phyloP scores from a whole-genome alignment of 257 asterid genomes.

The Cynanchum wilfordii region DNA sequence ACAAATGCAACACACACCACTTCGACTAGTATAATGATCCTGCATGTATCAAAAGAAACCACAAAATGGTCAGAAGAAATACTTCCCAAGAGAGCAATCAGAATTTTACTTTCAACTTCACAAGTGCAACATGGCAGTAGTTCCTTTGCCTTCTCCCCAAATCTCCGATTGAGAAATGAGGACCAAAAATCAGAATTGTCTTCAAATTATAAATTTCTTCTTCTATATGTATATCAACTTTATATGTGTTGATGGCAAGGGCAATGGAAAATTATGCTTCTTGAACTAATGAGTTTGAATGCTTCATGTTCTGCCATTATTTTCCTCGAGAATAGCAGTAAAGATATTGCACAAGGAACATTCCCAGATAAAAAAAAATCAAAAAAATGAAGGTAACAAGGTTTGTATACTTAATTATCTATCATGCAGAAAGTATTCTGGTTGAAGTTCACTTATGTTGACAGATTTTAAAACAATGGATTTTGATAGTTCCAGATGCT shows the following conservation, averaged over 20 bases:
- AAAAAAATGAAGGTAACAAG: neutral
- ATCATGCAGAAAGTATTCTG: constrained; percentile 1
- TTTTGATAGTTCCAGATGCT: neutral
- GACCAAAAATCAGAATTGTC: neutral
- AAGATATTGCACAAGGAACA: neutral
- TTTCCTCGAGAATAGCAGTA: neutral
- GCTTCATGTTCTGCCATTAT: neutral
- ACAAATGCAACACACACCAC: constrained; percentile 84
- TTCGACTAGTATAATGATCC: constrained; percentile 83
- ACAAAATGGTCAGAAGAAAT: constrained; percentile 23
- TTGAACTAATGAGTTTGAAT: neutral
- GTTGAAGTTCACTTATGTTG: neutral
- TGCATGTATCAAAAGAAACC: constrained; percentile 38
- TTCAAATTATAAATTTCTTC: neutral
- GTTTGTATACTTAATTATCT: neutral
- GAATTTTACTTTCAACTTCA: neutral
- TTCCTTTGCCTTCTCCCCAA: neutral
- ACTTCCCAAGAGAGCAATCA: neutral
- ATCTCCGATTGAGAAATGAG: neutral
- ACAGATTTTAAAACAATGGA: neutral
- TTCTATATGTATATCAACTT: neutral
- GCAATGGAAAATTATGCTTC: neutral
- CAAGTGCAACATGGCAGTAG: neutral
- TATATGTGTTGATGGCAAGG: neutral
- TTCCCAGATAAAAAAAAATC: neutral